Conservation (phyloP, 169 alveolate species). For the Plasmodium malariae region DNA sequence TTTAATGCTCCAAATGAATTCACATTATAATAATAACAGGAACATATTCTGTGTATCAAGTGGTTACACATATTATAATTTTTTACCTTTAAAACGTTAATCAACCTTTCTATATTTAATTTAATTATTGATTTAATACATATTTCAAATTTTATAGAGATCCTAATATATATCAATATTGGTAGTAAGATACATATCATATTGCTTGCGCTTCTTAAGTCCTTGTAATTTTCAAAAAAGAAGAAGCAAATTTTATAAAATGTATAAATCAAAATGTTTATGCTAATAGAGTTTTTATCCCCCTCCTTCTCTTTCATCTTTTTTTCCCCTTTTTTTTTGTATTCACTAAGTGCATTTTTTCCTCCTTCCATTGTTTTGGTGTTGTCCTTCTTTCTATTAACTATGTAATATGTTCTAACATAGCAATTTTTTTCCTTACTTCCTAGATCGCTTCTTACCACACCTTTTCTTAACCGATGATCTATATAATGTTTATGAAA, state of each 20-base stretch:
- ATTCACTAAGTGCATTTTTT: not conserved
- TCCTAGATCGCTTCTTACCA: too few relatives aligned
- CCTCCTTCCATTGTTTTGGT: not conserved
- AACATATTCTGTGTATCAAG: slow-evolving; percentile 47
- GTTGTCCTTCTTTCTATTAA: not conserved
- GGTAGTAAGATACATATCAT: slow-evolving; percentile 26
- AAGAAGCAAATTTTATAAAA: slow-evolving; percentile 52
- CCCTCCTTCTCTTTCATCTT: not conserved
- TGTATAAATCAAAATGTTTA: slow-evolving; percentile 26
- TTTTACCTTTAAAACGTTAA: slow-evolving; percentile 9
- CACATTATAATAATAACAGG: slow-evolving; percentile 33
- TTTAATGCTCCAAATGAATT: slow-evolving; percentile 22
- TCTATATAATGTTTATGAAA: slow-evolving; percentile 3
- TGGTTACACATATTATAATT: slow-evolving; percentile 46
- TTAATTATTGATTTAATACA: slow-evolving; percentile 18
- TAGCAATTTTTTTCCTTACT: not conserved
- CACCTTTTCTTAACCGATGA: too few relatives aligned
- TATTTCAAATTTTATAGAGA: slow-evolving; percentile 17
- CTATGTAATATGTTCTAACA: slow-evolving; percentile 5
- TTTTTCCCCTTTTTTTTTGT: not conserved
- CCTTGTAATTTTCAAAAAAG: slow-evolving; percentile 18
- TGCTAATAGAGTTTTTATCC: not conserved
- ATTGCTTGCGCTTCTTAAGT: slow-evolving; percentile 32
- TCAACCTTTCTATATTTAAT: slow-evolving; percentile 13
- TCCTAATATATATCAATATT: slow-evolving; percentile 26